phyloP scores from a whole-genome alignment of 331 rosid species.

The Ulmus americana region DNA sequence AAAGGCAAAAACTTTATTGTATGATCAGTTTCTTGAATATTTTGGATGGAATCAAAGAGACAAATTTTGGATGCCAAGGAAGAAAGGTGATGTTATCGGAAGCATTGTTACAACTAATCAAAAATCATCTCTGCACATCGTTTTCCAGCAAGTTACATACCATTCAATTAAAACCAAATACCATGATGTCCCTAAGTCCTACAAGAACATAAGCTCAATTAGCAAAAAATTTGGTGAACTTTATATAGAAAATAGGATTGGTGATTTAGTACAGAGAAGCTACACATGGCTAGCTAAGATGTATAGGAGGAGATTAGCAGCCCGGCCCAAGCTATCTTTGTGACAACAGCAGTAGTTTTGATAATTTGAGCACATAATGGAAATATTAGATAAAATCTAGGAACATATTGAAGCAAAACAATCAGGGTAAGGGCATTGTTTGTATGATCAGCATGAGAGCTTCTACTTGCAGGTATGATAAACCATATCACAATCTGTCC shows the following conservation, averaged over 20 bases:
- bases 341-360: conserved; percentile 76
- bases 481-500: conserved; percentile 86
- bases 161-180: conserved; percentile 74
- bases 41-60: too few species aligned
- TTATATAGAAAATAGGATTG: neutral
- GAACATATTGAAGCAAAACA: conserved; percentile 73
- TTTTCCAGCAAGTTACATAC: conserved; percentile 75
- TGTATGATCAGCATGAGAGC: conserved; percentile 63
- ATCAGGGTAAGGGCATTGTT: conserved; percentile 68
- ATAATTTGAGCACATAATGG: conserved; percentile 81
- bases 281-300: conserved; percentile 91
- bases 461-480: conserved; percentile 70
- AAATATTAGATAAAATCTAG: conserved; percentile 73
- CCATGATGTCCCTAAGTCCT: conserved; percentile 90
- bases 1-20: too few species aligned
- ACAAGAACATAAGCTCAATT: conserved; percentile 19
- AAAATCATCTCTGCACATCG: conserved; percentile 50
- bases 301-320: conserved; percentile 88
- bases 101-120: too few species aligned
- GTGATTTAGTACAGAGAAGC: neutral
- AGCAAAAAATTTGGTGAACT: neutral
- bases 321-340: conserved; percentile 95
- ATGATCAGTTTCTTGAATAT: too few species aligned
- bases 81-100: too few species aligned
- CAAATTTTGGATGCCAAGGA: too few species aligned